A percentile compares a stretch with the other conserved stretches of the same genome.
Conservation (phyloP, 768 basidiomycete genomes). For the Scleroderma citrinum region DNA sequence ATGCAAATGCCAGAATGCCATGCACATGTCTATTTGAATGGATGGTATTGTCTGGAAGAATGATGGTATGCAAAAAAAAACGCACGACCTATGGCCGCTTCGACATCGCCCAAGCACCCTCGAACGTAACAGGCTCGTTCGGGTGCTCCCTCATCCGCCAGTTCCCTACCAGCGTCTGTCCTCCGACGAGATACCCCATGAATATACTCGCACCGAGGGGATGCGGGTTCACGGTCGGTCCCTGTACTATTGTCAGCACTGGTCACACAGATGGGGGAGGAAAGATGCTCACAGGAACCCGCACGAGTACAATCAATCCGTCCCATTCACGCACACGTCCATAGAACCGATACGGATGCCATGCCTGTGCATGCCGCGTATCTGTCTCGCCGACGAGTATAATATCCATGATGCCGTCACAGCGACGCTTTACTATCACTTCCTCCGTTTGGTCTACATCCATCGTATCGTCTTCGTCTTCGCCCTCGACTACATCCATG, state of each 20-base stretch:
- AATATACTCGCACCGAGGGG: conserved; percentile 39
- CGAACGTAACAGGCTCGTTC: conserved; percentile 42
- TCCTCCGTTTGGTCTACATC: conserved; percentile 19
- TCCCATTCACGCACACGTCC: conserved; percentile 57
- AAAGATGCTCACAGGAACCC: conserved; percentile 29
- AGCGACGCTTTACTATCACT: conserved; percentile 27
- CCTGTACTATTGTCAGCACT: conserved; percentile 8
- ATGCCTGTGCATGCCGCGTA: conserved; percentile 38
- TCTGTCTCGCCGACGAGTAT: conserved; percentile 61
- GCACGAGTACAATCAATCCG: conserved; percentile 48
- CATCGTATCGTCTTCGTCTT: conserved; percentile 15
- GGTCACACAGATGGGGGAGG: background rate
- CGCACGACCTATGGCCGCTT: conserved; percentile 33
- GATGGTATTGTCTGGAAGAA: too few species aligned
- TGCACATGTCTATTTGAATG: too few species aligned
- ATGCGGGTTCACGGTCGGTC: background rate
- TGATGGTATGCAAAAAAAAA: too few species aligned
- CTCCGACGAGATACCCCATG: conserved; percentile 65
- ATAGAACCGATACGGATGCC: conserved; percentile 42
- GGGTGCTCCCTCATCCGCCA: conserved; percentile 45
- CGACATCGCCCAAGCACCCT: conserved; percentile 61
- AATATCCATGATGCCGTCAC: conserved; percentile 55
- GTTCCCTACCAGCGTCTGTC: conserved; percentile 62
- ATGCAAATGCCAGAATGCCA: too few species aligned
- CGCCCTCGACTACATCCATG: conserved; percentile 20